Conservation (phyloP, 176 grass and related monocot genomes). For the Calamus simplicifolius region DNA sequence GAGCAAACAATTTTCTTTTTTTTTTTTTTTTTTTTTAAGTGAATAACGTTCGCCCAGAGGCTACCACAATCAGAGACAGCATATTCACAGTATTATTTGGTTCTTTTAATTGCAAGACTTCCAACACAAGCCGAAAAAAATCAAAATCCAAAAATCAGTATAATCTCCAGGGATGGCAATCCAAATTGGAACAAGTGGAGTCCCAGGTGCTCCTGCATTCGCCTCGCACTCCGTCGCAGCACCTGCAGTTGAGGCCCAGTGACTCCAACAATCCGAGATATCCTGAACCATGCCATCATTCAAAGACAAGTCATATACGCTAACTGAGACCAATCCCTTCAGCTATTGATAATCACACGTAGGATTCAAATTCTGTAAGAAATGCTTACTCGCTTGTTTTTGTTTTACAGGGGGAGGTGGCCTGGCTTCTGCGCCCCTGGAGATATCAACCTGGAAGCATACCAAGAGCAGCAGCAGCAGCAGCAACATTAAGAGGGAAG, state of each 20-base stretch:
- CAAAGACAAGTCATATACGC: not conserved
- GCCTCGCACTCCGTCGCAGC: not conserved
- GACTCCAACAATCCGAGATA: slow-evolving; percentile 4
- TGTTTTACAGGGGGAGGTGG: not conserved
- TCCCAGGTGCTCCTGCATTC: not conserved
- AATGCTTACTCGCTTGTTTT: slow-evolving; percentile 6
- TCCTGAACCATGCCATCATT: not conserved
- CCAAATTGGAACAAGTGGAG: not conserved
- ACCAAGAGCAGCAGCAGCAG: slow-evolving; percentile 5
- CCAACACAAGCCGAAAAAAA: too few species aligned
- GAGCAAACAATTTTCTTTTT: too few species aligned
- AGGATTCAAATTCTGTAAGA: not conserved
- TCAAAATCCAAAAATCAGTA: not conserved
- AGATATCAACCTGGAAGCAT: not conserved
- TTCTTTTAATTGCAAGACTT: too few species aligned
- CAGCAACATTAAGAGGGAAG: not conserved
- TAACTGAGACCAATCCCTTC: too few species aligned
- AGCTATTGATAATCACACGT: too few species aligned
- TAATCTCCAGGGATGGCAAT: slow-evolving; percentile 1
- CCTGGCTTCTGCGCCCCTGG: not conserved
- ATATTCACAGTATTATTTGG: too few species aligned
- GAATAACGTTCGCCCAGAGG: too few species aligned
- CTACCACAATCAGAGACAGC: too few species aligned
- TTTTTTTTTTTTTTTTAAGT: too few species aligned
- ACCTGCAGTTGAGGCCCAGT: not conserved